Evolutionary conservation across 345 rosid species (phyloP), one percentile per base, ranked within the genome.

Genomic region (Hibiscus tridactylites): DNA sequence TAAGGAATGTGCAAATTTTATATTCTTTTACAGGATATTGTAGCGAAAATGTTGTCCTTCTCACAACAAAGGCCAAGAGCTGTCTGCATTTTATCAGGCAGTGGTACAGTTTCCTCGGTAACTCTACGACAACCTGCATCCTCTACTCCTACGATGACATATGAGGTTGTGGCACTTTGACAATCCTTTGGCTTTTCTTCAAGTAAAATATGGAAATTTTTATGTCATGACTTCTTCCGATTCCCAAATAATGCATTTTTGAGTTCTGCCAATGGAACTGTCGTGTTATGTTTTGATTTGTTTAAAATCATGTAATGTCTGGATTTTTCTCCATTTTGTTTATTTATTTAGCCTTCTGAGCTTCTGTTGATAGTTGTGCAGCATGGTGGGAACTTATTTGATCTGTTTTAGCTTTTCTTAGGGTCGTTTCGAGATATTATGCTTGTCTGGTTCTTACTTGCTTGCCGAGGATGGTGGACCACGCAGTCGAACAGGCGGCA

Each of bases 401-500:
- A 62, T 80, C 75, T 31, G 71, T 78, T 74, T 71, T 57, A 71
- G 24, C 57, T 3, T 65, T 79, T 61, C 76, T 72, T 74, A 96
- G 99, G 99, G 99, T 17, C 86, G 79, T 70, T 96, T 96, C 46
- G 95, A 92, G 88, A 92, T 96, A 83, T 80, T 96, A 79, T 87
- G 97, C 83, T 80, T 96, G 83, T 92, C 97, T 3, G 99, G 99
- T 62, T 96, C 96, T 61, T 96, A 88, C 79, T 80, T 96, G 83
- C 81, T 96, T 67, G 85, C 90, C 54, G 99, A 96, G 81, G 97
- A 89, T 62, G 96, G 93, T 69, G 91, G 94, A 19, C 82, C 96
- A 50, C 87, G 81, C 39, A 80, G 81, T 72, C 84, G 99, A 76
- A 88, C 87, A 29, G 99, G 99, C 17, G 98, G 99, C 67, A 60